phyloP scores from a whole-genome alignment of 129 eudicot species.

The Dittrichia graveolens region DNA sequence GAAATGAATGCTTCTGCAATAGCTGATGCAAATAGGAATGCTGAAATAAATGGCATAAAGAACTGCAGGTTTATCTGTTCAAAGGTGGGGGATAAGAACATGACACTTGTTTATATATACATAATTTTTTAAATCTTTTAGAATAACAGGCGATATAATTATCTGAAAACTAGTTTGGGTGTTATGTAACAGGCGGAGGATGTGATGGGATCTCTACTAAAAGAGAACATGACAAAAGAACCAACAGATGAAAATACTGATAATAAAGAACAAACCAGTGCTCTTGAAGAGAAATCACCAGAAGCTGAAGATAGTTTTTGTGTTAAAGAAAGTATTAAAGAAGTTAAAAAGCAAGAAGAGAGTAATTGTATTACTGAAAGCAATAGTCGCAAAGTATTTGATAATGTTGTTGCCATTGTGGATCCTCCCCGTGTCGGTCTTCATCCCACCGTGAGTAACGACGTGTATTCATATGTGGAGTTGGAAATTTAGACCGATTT shows the following conservation, averaged over 20 bases:
- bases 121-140: neutral
- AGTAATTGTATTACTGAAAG: constrained; percentile 28
- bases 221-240: constrained; percentile 66
- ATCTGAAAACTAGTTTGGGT: neutral
- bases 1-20: constrained; percentile 99
- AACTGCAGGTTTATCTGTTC: constrained; percentile 91
- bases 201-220: constrained; percentile 84
- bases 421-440: constrained; percentile 99
- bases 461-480: neutral
- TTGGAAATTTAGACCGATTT: neutral
- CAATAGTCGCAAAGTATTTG: constrained; percentile 36
- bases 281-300: constrained; percentile 38
- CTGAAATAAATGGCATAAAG: constrained; percentile 87
- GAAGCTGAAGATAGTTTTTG: constrained; percentile 19
- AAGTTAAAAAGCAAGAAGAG: constrained; percentile 17
- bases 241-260: constrained; percentile 39
- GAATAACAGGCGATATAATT: neutral
- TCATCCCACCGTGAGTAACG: constrained; percentile 83
- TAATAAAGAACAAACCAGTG: constrained; percentile 35
- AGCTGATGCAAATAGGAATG: constrained; percentile 90
- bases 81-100: constrained; percentile 55
- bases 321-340: constrained; percentile 27
- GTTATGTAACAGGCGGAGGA: constrained; percentile 71
- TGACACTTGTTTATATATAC: neutral
- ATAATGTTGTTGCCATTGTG: constrained; percentile 88